phyloP scores from a whole-genome alignment of 805 yeast species.

The Phaffomyces opuntiae region DNA sequence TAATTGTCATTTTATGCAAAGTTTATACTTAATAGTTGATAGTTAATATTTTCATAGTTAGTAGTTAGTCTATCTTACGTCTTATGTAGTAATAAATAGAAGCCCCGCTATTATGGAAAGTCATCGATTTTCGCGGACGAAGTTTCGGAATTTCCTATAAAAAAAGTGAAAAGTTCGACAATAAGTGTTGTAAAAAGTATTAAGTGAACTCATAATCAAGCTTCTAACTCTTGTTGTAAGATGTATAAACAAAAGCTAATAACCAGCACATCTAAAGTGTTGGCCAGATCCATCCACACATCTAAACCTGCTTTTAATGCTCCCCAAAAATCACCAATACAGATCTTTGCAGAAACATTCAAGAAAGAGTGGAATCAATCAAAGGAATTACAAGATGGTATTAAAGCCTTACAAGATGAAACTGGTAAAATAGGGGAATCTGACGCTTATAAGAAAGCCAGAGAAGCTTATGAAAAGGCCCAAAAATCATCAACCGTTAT shows the following conservation, averaged over 20 bases:
- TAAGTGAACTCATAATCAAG: too few relatives aligned
- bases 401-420: constrained; percentile 92
- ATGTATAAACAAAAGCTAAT: constrained; percentile 7
- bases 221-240: background rate
- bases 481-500: constrained; percentile 65
- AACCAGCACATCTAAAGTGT: background rate
- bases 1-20: too few relatives aligned
- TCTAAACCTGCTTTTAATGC: constrained; percentile 13
- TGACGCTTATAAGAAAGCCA: constrained; percentile 87
- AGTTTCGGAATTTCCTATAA: background rate
- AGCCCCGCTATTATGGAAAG: background rate
- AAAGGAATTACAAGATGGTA: constrained; percentile 81
- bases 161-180: background rate
- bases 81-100: background rate
- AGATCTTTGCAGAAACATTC: constrained; percentile 91
- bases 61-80: too few relatives aligned
- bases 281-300: constrained; percentile 20
- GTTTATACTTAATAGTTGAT: too few relatives aligned
- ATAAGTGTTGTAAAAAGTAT: background rate
- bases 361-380: constrained; percentile 86
- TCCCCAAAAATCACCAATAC: constrained; percentile 67
- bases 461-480: constrained; percentile 85
- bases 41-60: too few relatives aligned
- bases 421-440: constrained; percentile 92
- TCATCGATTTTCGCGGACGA: background rate